Base-by-base conservation (phyloP, 2,329 filamentous ascomycete species). In the Hypoxylon sp. region DNA sequence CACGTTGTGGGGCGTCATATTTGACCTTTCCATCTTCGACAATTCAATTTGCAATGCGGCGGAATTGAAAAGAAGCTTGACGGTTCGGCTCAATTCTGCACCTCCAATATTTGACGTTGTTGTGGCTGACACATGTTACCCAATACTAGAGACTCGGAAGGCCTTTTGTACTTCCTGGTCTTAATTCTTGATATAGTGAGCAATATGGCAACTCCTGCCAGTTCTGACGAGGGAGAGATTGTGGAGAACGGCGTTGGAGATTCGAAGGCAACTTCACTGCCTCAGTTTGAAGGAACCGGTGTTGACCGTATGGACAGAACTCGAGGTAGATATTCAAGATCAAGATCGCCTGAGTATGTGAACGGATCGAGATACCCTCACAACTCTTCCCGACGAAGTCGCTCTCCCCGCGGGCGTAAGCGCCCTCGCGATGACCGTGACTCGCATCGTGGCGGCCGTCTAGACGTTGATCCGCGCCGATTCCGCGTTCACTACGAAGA, bases 231-330 rank as follows among this genome's bases (percentile, higher is more conserved):
- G 83, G 93, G 94, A 83, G 94, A 97, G 85, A 94, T 95, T 81
- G 83, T 91, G 80, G 92, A 94, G 83, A 88, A 88, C 83, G 86
- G 87, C 82, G 87, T 85, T 86, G 80, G 80, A 78, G 79, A 84
- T 77, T 83, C 82, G 81, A 96, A 96, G 93, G 93, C 93, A 96
- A 92, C 92, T 93, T 91, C 91, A 90, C 89, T 90, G 87, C 85
- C 87, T 86, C 87, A 87, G 82, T 83, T 88, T 87, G 89, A 90
- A 88, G 87, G 90, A 91, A 90, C 85, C 88, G 90, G 87, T 88
- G 91, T 97, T 97, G 92, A 97, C 93, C 92, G 91, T 89, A 90
- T 86, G 87, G 88, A 92, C 92, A 97, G 94, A 94, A 87, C 83
- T 83, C 89, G 87, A 82, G 85, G 82, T 80, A 87, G 85, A 85